Base-by-base conservation (phyloP, 306 rosid species). In the Alnus glutinosa region DNA sequence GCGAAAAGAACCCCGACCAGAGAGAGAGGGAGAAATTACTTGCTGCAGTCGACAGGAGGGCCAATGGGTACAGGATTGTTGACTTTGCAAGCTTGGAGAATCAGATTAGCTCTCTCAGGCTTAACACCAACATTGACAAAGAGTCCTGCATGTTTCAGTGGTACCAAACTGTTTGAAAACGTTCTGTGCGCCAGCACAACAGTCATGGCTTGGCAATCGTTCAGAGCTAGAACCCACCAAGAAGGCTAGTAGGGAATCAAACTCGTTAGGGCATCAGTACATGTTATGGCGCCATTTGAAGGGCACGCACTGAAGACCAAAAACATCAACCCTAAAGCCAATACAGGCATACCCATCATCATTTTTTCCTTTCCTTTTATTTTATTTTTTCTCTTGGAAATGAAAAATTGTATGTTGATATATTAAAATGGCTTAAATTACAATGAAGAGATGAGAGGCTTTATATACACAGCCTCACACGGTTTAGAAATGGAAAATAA, bases 21-120 rank as follows among this genome's bases (percentile, higher is more conserved):
- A 23, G 28, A n/a, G n/a, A 23, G 28, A 23, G 51, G 19, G 75
- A 52, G 18, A 30, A 2, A 54, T 50, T 77, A 86, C 89, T 1
- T 14, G 80, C 2, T 61, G 36, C 87, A 83, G 37, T 86, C 55
- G 1, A 74, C 36, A 1, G 49, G 15, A 18, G 87, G 89, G 50
- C 80, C 87, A 3, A 83, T 68, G 28, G 87, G 85, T 9, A 86
- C 28, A 8, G 70, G 39, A 32, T 55, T 18, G n/a, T 39, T 4
- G 55, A 83, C 32, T 0, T 77, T 15, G 83, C 87, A 86, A 1
- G n/a, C 7, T 1, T 61, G 12, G 16, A 81, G 79, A 13, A 83
- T 37, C 7, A 36, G 7, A 10, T 28, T 30, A 5, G 79, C 63
- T 75, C 77, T 80, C 2, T 55, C 73, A 6, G 16, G 67, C 36